A percentile compares a stretch with the other conserved stretches of the same genome.
phyloP scores from a whole-genome alignment of 2,329 filamentous ascomycete species.

The Botryosphaeria dothidea region DNA sequence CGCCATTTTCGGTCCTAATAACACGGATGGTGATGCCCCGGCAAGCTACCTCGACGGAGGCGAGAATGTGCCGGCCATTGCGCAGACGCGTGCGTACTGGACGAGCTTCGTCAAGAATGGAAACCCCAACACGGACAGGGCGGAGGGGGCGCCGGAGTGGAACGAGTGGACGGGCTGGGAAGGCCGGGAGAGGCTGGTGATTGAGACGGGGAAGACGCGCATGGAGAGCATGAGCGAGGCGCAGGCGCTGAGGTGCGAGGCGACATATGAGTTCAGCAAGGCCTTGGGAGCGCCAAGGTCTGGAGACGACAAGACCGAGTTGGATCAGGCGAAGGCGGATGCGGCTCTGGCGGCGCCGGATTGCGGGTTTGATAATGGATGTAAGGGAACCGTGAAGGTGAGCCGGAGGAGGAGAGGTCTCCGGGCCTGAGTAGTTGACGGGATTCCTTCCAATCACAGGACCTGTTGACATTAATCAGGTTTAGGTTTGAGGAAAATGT shows the following conservation, averaged over 20 bases:
- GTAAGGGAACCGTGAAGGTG: neutral
- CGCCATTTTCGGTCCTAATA: constrained; percentile 66
- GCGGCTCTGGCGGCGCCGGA: constrained; percentile 1
- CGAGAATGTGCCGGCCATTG: constrained; percentile 59
- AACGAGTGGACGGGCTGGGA: constrained; percentile 38
- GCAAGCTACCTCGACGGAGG: constrained; percentile 54
- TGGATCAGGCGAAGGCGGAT: constrained; percentile 1
- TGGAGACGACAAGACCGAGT: neutral
- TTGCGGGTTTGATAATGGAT: neutral
- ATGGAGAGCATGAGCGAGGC: constrained; percentile 41
- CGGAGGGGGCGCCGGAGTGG: constrained; percentile 54
- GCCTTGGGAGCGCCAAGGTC: neutral
- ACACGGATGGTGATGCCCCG: constrained; percentile 53
- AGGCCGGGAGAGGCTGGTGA: constrained; percentile 32
- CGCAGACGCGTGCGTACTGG: constrained; percentile 70
- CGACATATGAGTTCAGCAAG: neutral
- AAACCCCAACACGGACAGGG: constrained; percentile 63
- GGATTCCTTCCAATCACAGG: too few relatives aligned
- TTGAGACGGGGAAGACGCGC: constrained; percentile 40
- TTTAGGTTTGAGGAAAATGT: too few relatives aligned
- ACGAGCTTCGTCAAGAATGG: constrained; percentile 68
- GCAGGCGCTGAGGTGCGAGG: neutral
- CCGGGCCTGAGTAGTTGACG: neutral
- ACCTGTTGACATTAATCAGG: too few relatives aligned
- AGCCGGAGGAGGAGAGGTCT: neutral